These are phyloP conservation scores for Monilinia polystroma DNA, from an alignment of 2,329 filamentous ascomycete species.

Conservation along the genomic window DNA sequence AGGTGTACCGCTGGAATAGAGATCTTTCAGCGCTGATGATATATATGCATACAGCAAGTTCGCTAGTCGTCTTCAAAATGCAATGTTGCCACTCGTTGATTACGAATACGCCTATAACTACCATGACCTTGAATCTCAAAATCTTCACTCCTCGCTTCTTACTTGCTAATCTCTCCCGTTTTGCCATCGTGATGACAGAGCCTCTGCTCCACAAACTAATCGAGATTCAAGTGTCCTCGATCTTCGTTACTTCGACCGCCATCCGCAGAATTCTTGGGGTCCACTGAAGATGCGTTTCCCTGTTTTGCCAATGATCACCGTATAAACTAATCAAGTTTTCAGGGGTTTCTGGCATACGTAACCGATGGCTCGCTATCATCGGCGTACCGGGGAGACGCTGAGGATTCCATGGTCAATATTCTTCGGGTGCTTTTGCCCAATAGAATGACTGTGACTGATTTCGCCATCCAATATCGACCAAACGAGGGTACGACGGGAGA, in stretches of 20 bases:
- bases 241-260: background rate
- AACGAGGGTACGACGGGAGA: background rate
- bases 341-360: background rate
- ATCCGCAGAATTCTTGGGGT: background rate
- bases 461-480: background rate
- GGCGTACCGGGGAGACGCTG: background rate
- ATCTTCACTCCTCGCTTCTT: background rate
- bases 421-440: background rate
- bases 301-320: background rate
- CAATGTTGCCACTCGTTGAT: background rate
- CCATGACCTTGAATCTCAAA: background rate
- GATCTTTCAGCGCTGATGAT: background rate
- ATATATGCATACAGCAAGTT: background rate
- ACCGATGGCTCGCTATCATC: background rate
- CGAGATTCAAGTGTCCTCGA: background rate
- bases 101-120: background rate
- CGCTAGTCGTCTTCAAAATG: background rate
- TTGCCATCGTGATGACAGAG: background rate
- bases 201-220: background rate
- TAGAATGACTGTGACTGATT: background rate
- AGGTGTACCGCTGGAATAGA: background rate
- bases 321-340: constrained; percentile 11
- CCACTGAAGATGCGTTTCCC: background rate
- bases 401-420: background rate
- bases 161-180: background rate